Percentiles rank a stretch among this genome's conserved stretches.
These are phyloP conservation scores for Crithidia expoeki DNA, from an alignment of 208 protist species.

Conservation along the genomic window DNA sequence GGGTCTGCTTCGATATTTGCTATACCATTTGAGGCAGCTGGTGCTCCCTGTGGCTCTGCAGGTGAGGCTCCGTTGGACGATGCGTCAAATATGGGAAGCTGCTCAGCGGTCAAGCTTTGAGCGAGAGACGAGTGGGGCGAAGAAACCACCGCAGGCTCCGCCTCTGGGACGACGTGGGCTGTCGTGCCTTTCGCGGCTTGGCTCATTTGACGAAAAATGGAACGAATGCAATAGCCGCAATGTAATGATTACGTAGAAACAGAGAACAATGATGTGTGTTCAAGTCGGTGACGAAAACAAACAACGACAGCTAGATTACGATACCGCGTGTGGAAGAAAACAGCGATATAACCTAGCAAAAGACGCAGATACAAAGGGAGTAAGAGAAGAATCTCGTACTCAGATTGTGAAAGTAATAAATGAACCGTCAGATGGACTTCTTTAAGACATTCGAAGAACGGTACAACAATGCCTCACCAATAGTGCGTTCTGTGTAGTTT, in stretches of 20 bases:
- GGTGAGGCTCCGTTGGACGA: neutral
- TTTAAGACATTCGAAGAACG: too few relatives aligned
- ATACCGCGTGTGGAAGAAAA: neutral
- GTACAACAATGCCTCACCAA: too few relatives aligned
- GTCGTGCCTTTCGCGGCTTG: neutral
- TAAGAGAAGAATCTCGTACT: too few relatives aligned
- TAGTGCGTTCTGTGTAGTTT: too few relatives aligned
- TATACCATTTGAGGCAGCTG: neutral
- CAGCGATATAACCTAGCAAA: too few relatives aligned
- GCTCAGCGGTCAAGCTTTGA: neutral
- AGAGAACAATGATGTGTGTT: too few relatives aligned
- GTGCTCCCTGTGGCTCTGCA: neutral
- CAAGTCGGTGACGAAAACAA: too few relatives aligned
- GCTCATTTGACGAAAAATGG: neutral
- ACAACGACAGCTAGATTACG: neutral
- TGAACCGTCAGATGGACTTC: too few relatives aligned
- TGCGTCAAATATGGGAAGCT: neutral
- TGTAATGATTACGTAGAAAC: neutral
- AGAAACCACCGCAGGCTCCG: neutral
- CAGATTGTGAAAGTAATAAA: too few relatives aligned
- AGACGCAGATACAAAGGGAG: too few relatives aligned
- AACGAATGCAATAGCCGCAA: neutral
- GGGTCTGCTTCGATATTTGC: conserved; percentile 11
- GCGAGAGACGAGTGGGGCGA: neutral
- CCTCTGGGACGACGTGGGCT: neutral